phyloP scores from a whole-genome alignment of 129 eudicot genomes.

The Mikania micrantha region DNA sequence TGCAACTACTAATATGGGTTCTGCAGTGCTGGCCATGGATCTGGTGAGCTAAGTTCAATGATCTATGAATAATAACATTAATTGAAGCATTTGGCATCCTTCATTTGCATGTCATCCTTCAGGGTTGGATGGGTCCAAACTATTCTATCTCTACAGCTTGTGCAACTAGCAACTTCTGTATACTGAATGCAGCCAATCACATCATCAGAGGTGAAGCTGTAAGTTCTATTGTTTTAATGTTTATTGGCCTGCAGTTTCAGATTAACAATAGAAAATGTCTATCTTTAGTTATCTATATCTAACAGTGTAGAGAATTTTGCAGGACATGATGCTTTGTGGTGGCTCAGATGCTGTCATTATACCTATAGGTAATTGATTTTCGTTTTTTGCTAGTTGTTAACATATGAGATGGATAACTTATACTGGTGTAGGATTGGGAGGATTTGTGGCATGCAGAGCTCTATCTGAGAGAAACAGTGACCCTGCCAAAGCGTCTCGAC shows the following conservation, averaged over 20 bases:
- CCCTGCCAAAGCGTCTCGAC: slow-evolving; percentile 95
- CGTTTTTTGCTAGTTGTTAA: neutral
- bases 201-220: slow-evolving; percentile 99
- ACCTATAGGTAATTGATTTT: slow-evolving; percentile 61
- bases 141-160: slow-evolving; percentile 96
- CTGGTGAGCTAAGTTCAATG: slow-evolving; percentile 38
- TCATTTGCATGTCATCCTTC: slow-evolving; percentile 6
- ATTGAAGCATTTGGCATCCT: neutral
- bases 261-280: neutral
- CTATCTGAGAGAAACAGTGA: slow-evolving; percentile 84
- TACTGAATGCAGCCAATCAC: slow-evolving; percentile 94
- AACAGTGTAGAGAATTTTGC: slow-evolving; percentile 21
- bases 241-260: neutral
- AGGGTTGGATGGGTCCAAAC: slow-evolving; percentile 99
- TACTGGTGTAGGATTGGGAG: slow-evolving; percentile 78
- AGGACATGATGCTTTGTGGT: slow-evolving; percentile 99
- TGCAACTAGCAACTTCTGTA: slow-evolving; percentile 94
- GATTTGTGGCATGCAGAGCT: slow-evolving; percentile 94
- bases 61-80: neutral
- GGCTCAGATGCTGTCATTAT: slow-evolving; percentile 94
- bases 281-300: neutral
- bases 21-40: slow-evolving; percentile 97
- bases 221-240: slow-evolving; percentile 27
- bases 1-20: slow-evolving; percentile 96
- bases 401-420: neutral